Evolutionary conservation across 2,329 filamentous ascomycete genomes (phyloP).

Genomic region (Biscogniauxia sp.): DNA sequence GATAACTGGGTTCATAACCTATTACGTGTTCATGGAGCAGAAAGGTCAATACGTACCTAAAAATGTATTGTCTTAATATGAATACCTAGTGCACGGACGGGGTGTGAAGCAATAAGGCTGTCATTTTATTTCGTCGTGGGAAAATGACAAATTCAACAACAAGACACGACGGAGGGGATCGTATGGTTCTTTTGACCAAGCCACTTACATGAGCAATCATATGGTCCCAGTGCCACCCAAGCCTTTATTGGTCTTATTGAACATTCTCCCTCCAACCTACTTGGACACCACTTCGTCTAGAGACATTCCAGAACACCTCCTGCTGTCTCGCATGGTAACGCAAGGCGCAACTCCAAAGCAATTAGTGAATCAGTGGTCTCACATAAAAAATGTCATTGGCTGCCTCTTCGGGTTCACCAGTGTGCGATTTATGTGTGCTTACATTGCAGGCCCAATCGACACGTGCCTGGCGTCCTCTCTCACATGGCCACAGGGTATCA

Average conservation of each 20-base stretch:
- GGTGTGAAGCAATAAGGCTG: not conserved
- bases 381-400: not conserved
- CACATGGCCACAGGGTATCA: not conserved
- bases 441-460: not conserved
- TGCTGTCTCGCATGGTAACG: not conserved
- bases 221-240: not conserved
- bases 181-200: not conserved
- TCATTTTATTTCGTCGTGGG: not conserved
- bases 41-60: not conserved
- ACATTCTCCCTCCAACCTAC: not conserved
- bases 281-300: not conserved
- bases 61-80: not conserved
- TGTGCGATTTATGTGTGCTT: not conserved
- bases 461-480: not conserved
- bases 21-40: not conserved
- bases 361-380: not conserved
- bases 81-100: not conserved
- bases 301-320: not conserved
- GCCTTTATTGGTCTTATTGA: not conserved
- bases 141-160: not conserved
- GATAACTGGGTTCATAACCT: not conserved
- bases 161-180: not conserved
- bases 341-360: not conserved
- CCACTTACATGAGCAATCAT: not conserved
- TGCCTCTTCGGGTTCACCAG: not conserved